phyloP scores from a whole-genome alignment of 371 early-diverging fungal species.

The Apophysomyces sp. region DNA sequence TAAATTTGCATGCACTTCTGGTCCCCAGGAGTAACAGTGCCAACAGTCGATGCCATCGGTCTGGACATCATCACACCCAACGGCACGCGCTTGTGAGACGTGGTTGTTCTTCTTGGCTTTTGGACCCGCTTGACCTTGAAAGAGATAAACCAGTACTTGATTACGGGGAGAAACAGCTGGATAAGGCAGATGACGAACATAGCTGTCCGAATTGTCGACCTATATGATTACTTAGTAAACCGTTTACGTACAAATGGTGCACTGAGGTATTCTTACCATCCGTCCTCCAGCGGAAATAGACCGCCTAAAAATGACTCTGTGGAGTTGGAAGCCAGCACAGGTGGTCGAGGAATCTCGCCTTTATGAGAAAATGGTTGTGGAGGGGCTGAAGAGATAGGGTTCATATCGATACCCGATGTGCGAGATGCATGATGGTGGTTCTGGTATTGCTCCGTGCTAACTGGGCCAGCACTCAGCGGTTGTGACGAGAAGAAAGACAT shows the following conservation, averaged over 20 bases:
- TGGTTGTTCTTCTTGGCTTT: slow-evolving; percentile 8
- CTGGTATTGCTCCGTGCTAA: slow-evolving; percentile 27
- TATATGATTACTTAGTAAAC: neutral
- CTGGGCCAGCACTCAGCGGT: slow-evolving; percentile 37
- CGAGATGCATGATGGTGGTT: slow-evolving; percentile 41
- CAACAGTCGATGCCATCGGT: slow-evolving; percentile 3
- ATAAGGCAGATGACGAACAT: slow-evolving; percentile 30
- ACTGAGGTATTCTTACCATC: slow-evolving; percentile 24
- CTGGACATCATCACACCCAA: neutral
- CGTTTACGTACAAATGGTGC: neutral
- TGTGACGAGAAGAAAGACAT: slow-evolving; percentile 46
- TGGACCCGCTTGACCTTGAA: slow-evolving; percentile 34
- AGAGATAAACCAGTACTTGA: slow-evolving; percentile 18
- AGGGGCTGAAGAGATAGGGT: neutral
- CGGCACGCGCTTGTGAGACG: slow-evolving; percentile 6
- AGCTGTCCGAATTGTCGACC: slow-evolving; percentile 28
- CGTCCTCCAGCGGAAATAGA: slow-evolving; percentile 20
- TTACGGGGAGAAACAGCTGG: slow-evolving; percentile 30
- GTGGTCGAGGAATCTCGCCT: neutral
- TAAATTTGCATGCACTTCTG: slow-evolving; percentile 30
- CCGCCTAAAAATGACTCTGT: slow-evolving; percentile 10
- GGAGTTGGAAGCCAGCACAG: neutral
- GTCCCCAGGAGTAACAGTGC: slow-evolving; percentile 26
- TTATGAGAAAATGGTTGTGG: neutral
- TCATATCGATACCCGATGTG: slow-evolving; percentile 20